These are phyloP conservation scores for Xylaria sp. DNA, from an alignment of 2,329 filamentous ascomycete genomes.

Conservation along the genomic window DNA sequence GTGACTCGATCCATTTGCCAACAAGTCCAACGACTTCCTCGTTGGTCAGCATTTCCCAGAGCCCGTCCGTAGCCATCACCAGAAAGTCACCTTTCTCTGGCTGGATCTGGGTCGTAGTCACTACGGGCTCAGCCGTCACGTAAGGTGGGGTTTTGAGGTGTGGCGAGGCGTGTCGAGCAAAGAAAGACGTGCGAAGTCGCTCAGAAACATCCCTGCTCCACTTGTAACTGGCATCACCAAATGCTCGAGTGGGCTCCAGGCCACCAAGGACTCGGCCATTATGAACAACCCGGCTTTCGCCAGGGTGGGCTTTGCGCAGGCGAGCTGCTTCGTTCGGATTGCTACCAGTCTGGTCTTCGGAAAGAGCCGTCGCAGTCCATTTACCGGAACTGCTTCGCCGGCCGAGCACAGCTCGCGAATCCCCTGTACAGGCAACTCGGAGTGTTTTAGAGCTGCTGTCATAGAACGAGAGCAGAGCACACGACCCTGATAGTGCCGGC, in stretches of 20 bases:
- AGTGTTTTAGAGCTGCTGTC: constrained; percentile 87
- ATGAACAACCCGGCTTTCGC: constrained; percentile 85
- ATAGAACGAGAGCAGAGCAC: constrained; percentile 95
- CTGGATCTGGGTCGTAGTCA: constrained; percentile 92
- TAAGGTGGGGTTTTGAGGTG: constrained; percentile 92
- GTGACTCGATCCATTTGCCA: constrained; percentile 93
- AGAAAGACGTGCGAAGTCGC: constrained; percentile 85
- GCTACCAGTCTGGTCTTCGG: constrained; percentile 91
- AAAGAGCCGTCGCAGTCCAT: constrained; percentile 91
- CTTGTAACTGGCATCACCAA: constrained; percentile 97
- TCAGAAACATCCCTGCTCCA: constrained; percentile 89
- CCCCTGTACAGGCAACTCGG: constrained; percentile 93
- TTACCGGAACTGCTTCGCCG: constrained; percentile 82
- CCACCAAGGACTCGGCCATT: constrained; percentile 93
- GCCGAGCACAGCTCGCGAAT: constrained; percentile 94
- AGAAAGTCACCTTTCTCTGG: constrained; percentile 93
- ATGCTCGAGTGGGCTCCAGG: constrained; percentile 91
- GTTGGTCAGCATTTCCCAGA: constrained; percentile 99
- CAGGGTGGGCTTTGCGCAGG: constrained; percentile 86
- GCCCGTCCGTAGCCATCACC: constrained; percentile 93
- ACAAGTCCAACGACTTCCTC: constrained; percentile 97
- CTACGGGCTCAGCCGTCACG: constrained; percentile 93
- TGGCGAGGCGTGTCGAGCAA: constrained; percentile 80
- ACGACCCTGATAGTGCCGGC: constrained; percentile 95
- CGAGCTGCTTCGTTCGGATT: constrained; percentile 87